These are phyloP conservation scores for Paramyrothecium sp. DNA, from an alignment of 2,329 filamentous ascomycete genomes.

Conservation along the genomic window DNA sequence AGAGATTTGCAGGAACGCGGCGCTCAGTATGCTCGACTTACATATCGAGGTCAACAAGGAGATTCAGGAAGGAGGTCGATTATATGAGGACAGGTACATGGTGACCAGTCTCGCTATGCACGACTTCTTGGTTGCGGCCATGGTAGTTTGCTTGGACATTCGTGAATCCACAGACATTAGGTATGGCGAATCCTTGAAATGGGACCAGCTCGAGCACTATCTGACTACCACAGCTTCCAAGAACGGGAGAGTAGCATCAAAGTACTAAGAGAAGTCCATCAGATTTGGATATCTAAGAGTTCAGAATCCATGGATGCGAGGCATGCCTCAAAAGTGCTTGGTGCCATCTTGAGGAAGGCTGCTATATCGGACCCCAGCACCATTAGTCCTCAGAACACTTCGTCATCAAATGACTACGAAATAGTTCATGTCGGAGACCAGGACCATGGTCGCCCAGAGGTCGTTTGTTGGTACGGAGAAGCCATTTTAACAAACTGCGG, in stretches of 20 bases:
- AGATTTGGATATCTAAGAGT: slow-evolving; percentile 40
- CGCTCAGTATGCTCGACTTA: slow-evolving; percentile 42
- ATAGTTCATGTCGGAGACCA: too few relatives aligned
- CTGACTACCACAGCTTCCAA: slow-evolving; percentile 16
- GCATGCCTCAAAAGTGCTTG: neutral
- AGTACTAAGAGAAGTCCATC: slow-evolving; percentile 36
- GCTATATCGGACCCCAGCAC: neutral
- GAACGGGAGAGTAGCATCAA: slow-evolving; percentile 32
- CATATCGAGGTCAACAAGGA: slow-evolving; percentile 47
- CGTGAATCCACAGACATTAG: slow-evolving; percentile 35
- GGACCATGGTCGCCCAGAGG: too few relatives aligned
- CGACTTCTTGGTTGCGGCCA: slow-evolving; percentile 58
- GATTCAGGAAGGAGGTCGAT: slow-evolving; percentile 44
- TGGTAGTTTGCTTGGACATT: slow-evolving; percentile 56
- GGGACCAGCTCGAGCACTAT: slow-evolving; percentile 10
- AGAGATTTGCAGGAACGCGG: slow-evolving; percentile 39
- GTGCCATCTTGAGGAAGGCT: neutral
- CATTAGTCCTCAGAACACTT: too few relatives aligned
- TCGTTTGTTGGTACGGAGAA: too few relatives aligned
- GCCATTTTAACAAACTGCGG: too few relatives aligned
- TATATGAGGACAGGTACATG: slow-evolving; percentile 53
- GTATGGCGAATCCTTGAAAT: slow-evolving; percentile 19
- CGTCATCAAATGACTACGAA: too few relatives aligned
- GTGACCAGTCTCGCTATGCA: slow-evolving; percentile 51
- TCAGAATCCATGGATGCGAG: slow-evolving; percentile 37